phyloP scores from a whole-genome alignment of 208 protist species.

The Vickermania ingenoplastis region DNA sequence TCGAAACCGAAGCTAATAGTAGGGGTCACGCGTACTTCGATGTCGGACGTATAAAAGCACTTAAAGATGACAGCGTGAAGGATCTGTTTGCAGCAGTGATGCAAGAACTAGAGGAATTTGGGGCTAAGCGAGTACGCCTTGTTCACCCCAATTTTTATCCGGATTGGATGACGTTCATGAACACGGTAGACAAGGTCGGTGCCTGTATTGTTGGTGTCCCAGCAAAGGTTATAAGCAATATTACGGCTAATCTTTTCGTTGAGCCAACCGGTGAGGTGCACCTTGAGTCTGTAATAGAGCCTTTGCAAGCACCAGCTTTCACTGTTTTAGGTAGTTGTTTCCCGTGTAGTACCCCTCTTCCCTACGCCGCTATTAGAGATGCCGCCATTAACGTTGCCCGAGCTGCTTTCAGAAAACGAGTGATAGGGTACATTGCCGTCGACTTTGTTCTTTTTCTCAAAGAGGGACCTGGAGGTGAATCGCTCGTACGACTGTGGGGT shows the following conservation, averaged over 20 bases:
- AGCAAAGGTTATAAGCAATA: conserved; percentile 22
- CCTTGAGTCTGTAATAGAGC: conserved; percentile 79
- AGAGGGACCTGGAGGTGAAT: not conserved
- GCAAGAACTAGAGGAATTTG: conserved; percentile 60
- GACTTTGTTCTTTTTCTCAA: conserved; percentile 68
- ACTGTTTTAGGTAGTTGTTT: conserved; percentile 67
- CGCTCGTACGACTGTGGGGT: conserved; percentile 49
- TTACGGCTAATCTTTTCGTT: conserved; percentile 83
- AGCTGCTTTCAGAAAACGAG: conserved; percentile 64
- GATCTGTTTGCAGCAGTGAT: conserved; percentile 24
- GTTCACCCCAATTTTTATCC: conserved; percentile 65
- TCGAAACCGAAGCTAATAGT: conserved; percentile 83
- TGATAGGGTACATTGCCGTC: conserved; percentile 85
- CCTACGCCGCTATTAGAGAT: conserved; percentile 48
- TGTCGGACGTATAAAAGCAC: conserved; percentile 50
- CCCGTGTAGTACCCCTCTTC: conserved; percentile 33
- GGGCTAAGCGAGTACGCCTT: conserved; percentile 61
- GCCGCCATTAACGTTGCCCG: conserved; percentile 59
- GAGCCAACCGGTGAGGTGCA: conserved; percentile 66
- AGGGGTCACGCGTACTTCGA: conserved; percentile 86
- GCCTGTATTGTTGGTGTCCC: conserved; percentile 85
- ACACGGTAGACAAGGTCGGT: conserved; percentile 71
- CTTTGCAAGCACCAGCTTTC: conserved; percentile 79
- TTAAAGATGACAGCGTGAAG: conserved; percentile 13
- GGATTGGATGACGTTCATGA: conserved; percentile 69